Percentiles rank a stretch among this genome's conserved stretches.
These are phyloP conservation scores for Gomphus bonarii DNA, from an alignment of 1,284 basidiomycete species.

Conservation along the genomic window DNA sequence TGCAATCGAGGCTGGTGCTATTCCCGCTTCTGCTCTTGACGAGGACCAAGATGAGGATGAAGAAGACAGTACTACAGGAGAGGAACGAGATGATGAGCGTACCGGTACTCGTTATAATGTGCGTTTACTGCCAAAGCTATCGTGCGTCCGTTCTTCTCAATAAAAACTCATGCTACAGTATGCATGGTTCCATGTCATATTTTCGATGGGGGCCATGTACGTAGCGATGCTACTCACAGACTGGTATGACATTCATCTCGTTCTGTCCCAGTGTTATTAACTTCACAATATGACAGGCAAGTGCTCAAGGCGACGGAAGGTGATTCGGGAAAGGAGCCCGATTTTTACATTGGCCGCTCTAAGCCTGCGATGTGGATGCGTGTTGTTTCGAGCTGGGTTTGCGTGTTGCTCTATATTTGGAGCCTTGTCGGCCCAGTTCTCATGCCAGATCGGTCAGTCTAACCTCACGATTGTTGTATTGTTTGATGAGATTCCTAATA, in stretches of 20 bases:
- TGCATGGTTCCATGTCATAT: constrained; percentile 98
- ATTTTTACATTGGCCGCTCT: constrained; percentile 92
- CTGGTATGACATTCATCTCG: constrained; percentile 53
- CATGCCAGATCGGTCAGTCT: constrained; percentile 68
- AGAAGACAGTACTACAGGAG: constrained; percentile 60
- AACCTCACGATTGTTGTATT: not conserved
- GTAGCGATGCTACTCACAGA: constrained; percentile 98
- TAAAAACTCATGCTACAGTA: constrained; percentile 44
- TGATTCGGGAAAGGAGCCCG: constrained; percentile 38
- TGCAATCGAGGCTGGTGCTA: constrained; percentile 91
- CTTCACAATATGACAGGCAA: constrained; percentile 42
- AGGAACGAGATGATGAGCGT: constrained; percentile 86
- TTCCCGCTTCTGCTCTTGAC: constrained; percentile 87
- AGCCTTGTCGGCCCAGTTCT: constrained; percentile 83
- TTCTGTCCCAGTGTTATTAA: constrained; percentile 5
- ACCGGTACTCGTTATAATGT: constrained; percentile 97
- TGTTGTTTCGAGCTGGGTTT: constrained; percentile 91
- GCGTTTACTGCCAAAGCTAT: constrained; percentile 18
- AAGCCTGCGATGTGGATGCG: constrained; percentile 99
- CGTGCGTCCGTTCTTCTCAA: constrained; percentile 5
- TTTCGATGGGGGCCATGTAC: constrained; percentile 95
- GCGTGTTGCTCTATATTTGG: constrained; percentile 85
- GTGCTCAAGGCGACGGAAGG: constrained; percentile 41
- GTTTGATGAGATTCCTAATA: not conserved
- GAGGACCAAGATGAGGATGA: constrained; percentile 75